Conservation (phyloP, 345 rosid species). For the Salix dunnii region DNA sequence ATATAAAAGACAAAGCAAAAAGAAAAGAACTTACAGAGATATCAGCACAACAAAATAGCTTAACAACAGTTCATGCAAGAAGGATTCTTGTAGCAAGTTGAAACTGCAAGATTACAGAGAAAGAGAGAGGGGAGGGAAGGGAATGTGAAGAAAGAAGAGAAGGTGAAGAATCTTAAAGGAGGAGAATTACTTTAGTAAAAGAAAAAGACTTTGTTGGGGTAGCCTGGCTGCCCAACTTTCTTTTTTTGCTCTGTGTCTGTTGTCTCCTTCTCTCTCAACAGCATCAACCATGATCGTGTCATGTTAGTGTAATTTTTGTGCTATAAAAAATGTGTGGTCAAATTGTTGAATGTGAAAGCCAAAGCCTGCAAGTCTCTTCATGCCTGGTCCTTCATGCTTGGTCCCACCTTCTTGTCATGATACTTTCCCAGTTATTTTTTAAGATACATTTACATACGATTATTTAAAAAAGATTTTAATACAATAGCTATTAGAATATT, state of each 20-base stretch:
- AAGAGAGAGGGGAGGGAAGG: not conserved
- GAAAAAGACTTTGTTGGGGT: constrained; percentile 11
- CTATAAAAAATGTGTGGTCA: constrained; percentile 6
- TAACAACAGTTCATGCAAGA: not conserved
- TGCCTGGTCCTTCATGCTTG: constrained; percentile 18
- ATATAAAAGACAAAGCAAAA: not conserved
- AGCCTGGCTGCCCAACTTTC: not conserved
- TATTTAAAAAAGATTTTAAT: too few species aligned
- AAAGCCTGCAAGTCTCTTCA: not conserved
- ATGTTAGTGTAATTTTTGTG: not conserved
- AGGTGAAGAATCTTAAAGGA: not conserved
- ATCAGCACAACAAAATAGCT: not conserved
- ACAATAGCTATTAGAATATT: too few species aligned
- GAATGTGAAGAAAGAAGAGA: not conserved
- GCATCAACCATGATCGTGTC: not conserved
- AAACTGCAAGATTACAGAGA: not conserved
- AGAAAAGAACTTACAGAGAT: constrained; percentile 8
- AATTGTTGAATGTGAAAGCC: not conserved
- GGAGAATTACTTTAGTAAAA: constrained; percentile 12
- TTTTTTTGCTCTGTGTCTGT: not conserved
- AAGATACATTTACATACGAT: too few species aligned
- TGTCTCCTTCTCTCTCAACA: not conserved
- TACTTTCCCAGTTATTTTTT: too few species aligned
- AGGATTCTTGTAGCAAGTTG: not conserved
- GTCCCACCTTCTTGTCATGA: not conserved